These are phyloP conservation scores for Hyaloscypha bicolor DNA, from an alignment of 495 filamentous ascomycete genomes.

Conservation along the genomic window DNA sequence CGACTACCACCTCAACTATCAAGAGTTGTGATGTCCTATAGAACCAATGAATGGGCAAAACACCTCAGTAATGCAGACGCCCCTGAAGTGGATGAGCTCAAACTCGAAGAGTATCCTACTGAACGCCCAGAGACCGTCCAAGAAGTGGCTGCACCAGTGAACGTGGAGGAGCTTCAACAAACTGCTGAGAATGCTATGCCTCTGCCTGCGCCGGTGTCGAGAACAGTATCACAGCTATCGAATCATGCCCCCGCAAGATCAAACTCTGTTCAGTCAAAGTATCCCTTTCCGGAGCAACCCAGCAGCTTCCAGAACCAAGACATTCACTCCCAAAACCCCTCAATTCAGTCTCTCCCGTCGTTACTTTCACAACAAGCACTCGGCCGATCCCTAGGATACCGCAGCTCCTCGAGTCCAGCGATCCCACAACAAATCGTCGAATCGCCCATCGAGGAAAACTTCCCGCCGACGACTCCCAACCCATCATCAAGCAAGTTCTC, in stretches of 20 bases:
- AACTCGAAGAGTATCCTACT: slow-evolving; percentile 41
- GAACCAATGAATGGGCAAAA: slow-evolving; percentile 97
- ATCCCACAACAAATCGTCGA: slow-evolving; percentile 42
- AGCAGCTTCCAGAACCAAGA: neutral
- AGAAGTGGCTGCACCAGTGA: slow-evolving; percentile 62
- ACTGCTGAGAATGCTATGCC: slow-evolving; percentile 58
- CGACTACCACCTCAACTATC: slow-evolving; percentile 62
- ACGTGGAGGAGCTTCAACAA: slow-evolving; percentile 68
- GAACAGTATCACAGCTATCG: slow-evolving; percentile 24
- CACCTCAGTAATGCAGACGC: slow-evolving; percentile 77
- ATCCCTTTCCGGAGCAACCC: slow-evolving; percentile 8
- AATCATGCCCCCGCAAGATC: slow-evolving; percentile 26
- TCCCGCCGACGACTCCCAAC: slow-evolving; percentile 27
- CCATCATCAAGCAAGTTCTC: slow-evolving; percentile 25
- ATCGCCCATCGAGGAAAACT: slow-evolving; percentile 45
- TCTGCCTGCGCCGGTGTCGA: slow-evolving; percentile 39
- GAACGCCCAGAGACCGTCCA: slow-evolving; percentile 38
- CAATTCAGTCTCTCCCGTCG: slow-evolving; percentile 31
- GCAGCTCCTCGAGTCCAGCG: slow-evolving; percentile 49
- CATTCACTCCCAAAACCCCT: slow-evolving; percentile 5
- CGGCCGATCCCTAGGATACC: slow-evolving; percentile 31
- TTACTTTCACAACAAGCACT: slow-evolving; percentile 18
- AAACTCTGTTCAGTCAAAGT: slow-evolving; percentile 27
- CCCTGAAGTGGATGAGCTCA: slow-evolving; percentile 68
- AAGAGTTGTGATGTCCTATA: slow-evolving; percentile 75